phyloP scores from a whole-genome alignment of 345 rosid species.

The Rhodamnia argentea region DNA sequence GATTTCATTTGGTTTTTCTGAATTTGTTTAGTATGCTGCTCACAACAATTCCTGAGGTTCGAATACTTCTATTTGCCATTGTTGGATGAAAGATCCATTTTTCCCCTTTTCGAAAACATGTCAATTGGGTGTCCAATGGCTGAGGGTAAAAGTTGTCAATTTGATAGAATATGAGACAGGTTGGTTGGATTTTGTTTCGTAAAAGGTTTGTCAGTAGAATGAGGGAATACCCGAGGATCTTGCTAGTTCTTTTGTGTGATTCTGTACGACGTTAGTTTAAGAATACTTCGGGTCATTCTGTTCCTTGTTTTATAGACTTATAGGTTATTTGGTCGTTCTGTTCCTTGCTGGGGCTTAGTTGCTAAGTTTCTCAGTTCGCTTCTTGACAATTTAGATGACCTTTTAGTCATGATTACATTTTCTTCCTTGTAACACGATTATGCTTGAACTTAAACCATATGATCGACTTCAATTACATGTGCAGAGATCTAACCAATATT shows the following conservation, averaged over 20 bases:
- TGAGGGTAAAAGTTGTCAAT: neutral
- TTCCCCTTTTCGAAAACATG: neutral
- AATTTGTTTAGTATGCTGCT: neutral
- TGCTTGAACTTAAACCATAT: neutral
- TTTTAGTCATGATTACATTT: neutral
- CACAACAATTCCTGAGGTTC: neutral
- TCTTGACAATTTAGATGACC: neutral
- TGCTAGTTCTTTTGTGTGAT: neutral
- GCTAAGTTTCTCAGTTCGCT: neutral
- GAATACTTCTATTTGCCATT: neutral
- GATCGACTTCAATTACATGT: neutral
- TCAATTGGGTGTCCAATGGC: neutral
- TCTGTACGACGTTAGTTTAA: neutral
- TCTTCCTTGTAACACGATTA: neutral
- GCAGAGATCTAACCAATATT: slow-evolving; percentile 3
- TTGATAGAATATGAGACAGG: neutral
- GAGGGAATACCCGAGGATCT: neutral
- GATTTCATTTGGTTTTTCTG: neutral
- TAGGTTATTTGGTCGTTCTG: neutral
- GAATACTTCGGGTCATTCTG: neutral
- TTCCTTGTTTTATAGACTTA: neutral
- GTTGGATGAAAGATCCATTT: neutral
- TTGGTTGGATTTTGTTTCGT: neutral
- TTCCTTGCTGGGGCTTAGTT: neutral
- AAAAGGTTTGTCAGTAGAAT: neutral